Percentiles rank a stretch among this genome's conserved stretches.
These are phyloP conservation scores for Leptodermis oblonga DNA, from an alignment of 257 asterid species.

Conservation along the genomic window DNA sequence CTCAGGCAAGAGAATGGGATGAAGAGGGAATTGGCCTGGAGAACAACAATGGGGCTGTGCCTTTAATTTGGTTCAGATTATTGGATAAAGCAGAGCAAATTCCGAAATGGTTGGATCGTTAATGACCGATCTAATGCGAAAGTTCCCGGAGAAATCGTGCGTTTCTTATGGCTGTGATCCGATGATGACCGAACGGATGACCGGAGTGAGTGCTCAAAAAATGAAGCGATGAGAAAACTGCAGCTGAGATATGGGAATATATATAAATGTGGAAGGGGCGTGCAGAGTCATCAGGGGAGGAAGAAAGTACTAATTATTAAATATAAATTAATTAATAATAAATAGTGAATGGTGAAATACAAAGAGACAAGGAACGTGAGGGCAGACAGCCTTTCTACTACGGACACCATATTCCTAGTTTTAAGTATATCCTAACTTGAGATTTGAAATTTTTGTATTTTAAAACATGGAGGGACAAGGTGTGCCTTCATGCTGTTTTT, in stretches of 20 bases:
- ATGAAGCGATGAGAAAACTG: no score
- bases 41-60: no score
- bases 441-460: not conserved
- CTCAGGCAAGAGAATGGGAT: not conserved
- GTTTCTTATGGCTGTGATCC: not conserved
- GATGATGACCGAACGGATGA: conserved; percentile 4
- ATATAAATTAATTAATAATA: no score
- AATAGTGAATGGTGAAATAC: not conserved
- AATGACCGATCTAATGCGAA: conserved; percentile 3
- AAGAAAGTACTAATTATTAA: no score
- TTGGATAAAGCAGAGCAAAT: not conserved
- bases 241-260: no score
- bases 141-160: not conserved
- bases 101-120: conserved; percentile 20
- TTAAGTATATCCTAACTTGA: not conserved
- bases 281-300: no score
- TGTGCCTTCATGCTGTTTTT: not conserved
- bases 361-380: conserved; percentile 15
- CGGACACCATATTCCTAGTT: not conserved
- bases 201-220: no score
- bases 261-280: no score
- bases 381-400: not conserved
- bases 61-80: not conserved
- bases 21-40: not conserved
- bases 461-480: not conserved